phyloP scores from a whole-genome alignment of 768 basidiomycete genomes.

The Clitopilus hobsonii region DNA sequence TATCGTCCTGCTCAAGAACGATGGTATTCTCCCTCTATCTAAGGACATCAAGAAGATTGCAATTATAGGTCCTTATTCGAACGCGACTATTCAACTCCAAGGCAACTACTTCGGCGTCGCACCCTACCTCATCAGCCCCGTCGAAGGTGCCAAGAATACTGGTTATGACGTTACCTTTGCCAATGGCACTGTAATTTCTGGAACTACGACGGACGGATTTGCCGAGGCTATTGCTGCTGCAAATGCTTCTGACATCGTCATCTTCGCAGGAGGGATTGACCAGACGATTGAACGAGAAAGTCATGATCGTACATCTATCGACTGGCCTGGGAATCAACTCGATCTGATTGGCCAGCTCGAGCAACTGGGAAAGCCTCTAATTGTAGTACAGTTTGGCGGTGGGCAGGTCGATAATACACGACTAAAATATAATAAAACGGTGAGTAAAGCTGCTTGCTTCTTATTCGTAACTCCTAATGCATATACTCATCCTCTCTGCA shows the following conservation, averaged over 20 bases:
- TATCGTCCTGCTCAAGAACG: slow-evolving; percentile 63
- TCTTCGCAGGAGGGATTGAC: slow-evolving; percentile 55
- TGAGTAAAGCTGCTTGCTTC: slow-evolving; percentile 14
- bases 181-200: slow-evolving; percentile 35
- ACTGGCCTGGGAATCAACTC: slow-evolving; percentile 55
- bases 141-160: slow-evolving; percentile 41
- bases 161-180: slow-evolving; percentile 42
- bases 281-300: slow-evolving; percentile 42
- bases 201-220: slow-evolving; percentile 37
- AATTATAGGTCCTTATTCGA: slow-evolving; percentile 55
- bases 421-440: slow-evolving; percentile 38
- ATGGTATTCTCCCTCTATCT: slow-evolving; percentile 51
- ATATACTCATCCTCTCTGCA: slow-evolving; percentile 10
- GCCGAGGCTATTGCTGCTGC: slow-evolving; percentile 48
- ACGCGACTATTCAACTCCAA: slow-evolving; percentile 52
- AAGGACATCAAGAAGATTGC: slow-evolving; percentile 43
- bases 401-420: slow-evolving; percentile 48
- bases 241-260: slow-evolving; percentile 39
- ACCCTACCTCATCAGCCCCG: slow-evolving; percentile 51
- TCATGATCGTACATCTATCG: slow-evolving; percentile 42
- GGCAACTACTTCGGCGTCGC: slow-evolving; percentile 54
- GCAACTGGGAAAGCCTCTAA: slow-evolving; percentile 43
- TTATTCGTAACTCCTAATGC: neutral
- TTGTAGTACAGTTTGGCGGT: slow-evolving; percentile 53
- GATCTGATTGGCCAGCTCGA: slow-evolving; percentile 41